A percentile compares a stretch with the other conserved stretches of the same genome.
Conservation (phyloP, 2,329 filamentous ascomycete genomes). For the Fusarium phyllophilum region DNA sequence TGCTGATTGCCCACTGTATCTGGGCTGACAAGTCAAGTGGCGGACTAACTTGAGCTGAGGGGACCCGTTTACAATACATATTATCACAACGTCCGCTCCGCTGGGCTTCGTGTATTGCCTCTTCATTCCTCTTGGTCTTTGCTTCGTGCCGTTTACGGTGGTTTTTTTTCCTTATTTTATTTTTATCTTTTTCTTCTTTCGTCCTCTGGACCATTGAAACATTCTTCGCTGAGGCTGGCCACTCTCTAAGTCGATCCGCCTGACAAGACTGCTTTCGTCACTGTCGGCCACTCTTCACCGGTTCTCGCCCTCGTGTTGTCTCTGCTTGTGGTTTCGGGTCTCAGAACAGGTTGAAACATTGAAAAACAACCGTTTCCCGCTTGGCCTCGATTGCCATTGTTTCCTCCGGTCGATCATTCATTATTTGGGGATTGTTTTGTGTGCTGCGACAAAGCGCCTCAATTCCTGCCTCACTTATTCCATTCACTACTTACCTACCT, state of each 20-base stretch:
- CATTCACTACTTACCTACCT: background rate
- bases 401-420: slow-evolving; percentile 27
- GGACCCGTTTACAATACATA: slow-evolving; percentile 29
- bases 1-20: slow-evolving; percentile 1
- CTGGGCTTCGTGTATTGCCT: background rate
- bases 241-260: slow-evolving; percentile 8
- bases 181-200: slow-evolving; percentile 6
- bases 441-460: slow-evolving; percentile 30
- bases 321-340: slow-evolving; percentile 13
- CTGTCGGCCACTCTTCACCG: slow-evolving; percentile 19
- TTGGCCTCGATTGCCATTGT: background rate
- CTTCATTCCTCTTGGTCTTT: slow-evolving; percentile 31
- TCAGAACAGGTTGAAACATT: slow-evolving; percentile 31
- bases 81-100: slow-evolving; percentile 41
- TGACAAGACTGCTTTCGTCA: slow-evolving; percentile 13
- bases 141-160: slow-evolving; percentile 26
- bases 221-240: slow-evolving; percentile 34
- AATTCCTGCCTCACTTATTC: slow-evolving; percentile 5
- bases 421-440: background rate
- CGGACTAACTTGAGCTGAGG: background rate
- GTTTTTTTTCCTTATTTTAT: slow-evolving; percentile 12
- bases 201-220: slow-evolving; percentile 17
- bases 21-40: slow-evolving; percentile 10
- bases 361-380: slow-evolving; percentile 28
- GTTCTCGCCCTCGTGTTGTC: slow-evolving; percentile 14